A percentile compares a stretch with the other conserved stretches of the same genome.
These are phyloP conservation scores for Flaveria robusta DNA, from an alignment of 129 eudicot species.

Conservation along the genomic window DNA sequence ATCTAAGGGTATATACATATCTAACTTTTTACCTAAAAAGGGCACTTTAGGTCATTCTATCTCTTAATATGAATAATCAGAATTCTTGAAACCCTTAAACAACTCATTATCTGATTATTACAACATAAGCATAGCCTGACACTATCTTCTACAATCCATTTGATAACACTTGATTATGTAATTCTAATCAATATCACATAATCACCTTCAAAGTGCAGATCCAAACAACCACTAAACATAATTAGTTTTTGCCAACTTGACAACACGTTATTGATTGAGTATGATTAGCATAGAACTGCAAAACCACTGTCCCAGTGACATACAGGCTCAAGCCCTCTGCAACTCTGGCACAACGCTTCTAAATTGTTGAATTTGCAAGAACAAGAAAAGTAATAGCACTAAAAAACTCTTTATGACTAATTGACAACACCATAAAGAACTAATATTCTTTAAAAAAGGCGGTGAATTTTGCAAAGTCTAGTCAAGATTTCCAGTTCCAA, in stretches of 20 bases:
- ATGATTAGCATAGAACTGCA: not conserved
- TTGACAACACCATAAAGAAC: not conserved
- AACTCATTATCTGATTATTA: not conserved
- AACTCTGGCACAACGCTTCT: not conserved
- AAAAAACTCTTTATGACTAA: not conserved
- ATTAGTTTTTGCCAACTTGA: not conserved
- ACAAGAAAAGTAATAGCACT: not conserved
- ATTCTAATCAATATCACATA: not conserved
- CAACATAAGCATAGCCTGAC: not conserved
- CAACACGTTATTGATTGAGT: not conserved
- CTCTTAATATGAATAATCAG: not conserved
- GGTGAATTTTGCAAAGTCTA: not conserved
- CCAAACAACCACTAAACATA: not conserved
- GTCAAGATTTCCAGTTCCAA: constrained; percentile 1
- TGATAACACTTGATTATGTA: not conserved
- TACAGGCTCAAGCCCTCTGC: not conserved
- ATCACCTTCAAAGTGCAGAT: not conserved
- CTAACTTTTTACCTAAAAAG: not conserved
- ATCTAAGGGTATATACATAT: not conserved
- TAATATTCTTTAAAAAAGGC: not conserved
- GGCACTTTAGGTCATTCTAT: not conserved
- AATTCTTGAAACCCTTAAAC: not conserved
- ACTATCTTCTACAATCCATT: not conserved
- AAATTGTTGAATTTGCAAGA: not conserved
- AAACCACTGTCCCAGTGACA: not conserved